Evolutionary conservation across 192 early-diverging fungal species (phyloP), one percentile per base, ranked within the genome.

Genomic region (Podila verticillata): DNA sequence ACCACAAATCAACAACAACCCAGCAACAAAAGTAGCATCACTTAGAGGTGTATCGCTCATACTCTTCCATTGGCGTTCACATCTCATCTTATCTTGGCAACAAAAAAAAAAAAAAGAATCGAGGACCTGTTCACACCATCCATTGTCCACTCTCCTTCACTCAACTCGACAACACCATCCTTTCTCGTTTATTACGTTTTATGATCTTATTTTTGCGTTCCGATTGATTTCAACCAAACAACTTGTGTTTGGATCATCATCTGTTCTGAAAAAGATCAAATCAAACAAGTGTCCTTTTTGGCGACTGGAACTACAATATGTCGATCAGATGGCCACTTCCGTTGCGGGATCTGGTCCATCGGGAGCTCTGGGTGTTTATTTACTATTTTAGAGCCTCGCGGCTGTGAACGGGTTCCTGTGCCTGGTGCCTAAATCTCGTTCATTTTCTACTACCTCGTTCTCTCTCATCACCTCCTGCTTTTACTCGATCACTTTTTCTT

Each of bases 321-420:
- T 10, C 15, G 13, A 15, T 10, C 17, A 13, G 39, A 44, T 44
- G 39, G 17, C 51, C n/a, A 22, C n/a, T 54, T 54, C 51, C 51
- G 51, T 22, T 26, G n/a, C 24, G 51, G 51, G 51, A 54, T 54
- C 51, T 8, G 22, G 20, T n/a, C 51, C 51, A 54, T 54, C 51
- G 51, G 51, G 51, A 54, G 51, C 51, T 54, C 51, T 54, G 20
- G 17, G 17, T 15, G 51, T 54, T 54, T 54, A 54, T 54, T 54
- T 54, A 54, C 24, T 54, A 54, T 54, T 54, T 54, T 54, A 26
- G 51, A 54, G 51, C 51, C 51, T 54, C 51, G 22, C 51, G 51
- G 51, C 51, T 24, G 51, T 54, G 51, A 54, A 54, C 51, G 51
- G 51, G 51, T 24, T 54, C 51, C 24, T 54, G 51, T 54, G 51